Conservation (phyloP, 805 yeast genomes). For the Saturnispora bothae region DNA sequence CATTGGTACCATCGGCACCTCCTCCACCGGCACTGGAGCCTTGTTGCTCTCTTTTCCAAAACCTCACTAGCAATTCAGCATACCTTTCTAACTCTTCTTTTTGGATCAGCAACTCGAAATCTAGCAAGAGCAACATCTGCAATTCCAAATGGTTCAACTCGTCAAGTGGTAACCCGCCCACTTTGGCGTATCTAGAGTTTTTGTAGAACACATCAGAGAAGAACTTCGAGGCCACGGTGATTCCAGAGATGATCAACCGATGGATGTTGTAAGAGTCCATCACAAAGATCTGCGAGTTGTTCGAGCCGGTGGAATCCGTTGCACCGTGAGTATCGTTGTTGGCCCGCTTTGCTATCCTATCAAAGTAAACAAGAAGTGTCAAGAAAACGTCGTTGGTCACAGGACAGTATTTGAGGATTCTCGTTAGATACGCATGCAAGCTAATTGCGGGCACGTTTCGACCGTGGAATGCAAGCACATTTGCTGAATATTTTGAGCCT, state of each 20-base stretch:
- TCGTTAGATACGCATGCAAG: conserved; percentile 75
- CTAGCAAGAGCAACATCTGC: conserved; percentile 74
- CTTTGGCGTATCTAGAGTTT: conserved; percentile 87
- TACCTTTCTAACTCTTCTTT: conserved; percentile 86
- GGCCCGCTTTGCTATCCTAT: conserved; percentile 80
- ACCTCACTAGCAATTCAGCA: conserved; percentile 75
- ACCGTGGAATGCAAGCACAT: conserved; percentile 87
- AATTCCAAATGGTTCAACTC: conserved; percentile 88
- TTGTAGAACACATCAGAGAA: conserved; percentile 92
- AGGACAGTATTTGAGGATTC: conserved; percentile 94
- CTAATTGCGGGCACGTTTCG: conserved; percentile 94
- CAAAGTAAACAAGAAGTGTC: conserved; percentile 85
- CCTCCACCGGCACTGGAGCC: too few species aligned
- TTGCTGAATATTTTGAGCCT: conserved; percentile 44
- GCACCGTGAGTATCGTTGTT: conserved; percentile 32
- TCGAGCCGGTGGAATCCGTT: conserved; percentile 12
- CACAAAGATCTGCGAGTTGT: conserved; percentile 59
- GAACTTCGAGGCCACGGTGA: conserved; percentile 91
- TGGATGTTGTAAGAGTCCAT: conserved; percentile 96
- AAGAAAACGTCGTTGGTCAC: conserved; percentile 96
- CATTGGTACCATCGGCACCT: too few species aligned
- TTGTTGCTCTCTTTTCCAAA: conserved; percentile 66
- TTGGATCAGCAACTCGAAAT: conserved; percentile 78
- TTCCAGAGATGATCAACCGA: conserved; percentile 84
- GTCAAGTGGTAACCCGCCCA: conserved; percentile 88